Base-by-base conservation (phyloP, 2,329 filamentous ascomycete genomes). In the Thelonectria rubi region DNA sequence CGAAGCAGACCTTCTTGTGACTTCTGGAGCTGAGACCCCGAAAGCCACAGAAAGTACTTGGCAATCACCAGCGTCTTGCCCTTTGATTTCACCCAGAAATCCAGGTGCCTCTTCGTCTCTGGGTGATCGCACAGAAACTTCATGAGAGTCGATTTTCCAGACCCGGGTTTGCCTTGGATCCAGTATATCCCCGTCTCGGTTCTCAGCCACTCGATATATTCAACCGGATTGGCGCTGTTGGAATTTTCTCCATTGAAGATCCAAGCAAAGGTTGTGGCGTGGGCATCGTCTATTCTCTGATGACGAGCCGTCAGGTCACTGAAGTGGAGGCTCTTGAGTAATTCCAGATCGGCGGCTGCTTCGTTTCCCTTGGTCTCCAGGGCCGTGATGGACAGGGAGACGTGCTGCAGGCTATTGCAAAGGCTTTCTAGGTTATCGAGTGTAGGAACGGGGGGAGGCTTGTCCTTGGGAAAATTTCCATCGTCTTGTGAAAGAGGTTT, bases 61-160 rank as follows among this genome's bases (percentile, higher is more conserved):
- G 40, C n/a, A 43, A 43, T 43, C 3, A 43, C 40, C 14, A 43
- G 10, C 7, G 15, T 17, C 9, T 20, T 43, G 2, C n/a, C 40
- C n/a, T 17, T 17, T 30, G 7, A 30, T 2, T 30, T 30, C 18
- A 15, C n/a, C 40, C n/a, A 43, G n/a, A 11, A 4, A 17, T 20
- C n/a, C 3, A 43, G 15, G 15, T 43, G n/a, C 4, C 9, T 11
- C 12, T 17, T n/a, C 11, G n/a, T 17, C 14, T 43, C 40, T 1
- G 12, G 5, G 17, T 43, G 40, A 12, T 43, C n/a, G n/a, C 10
- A 17, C n/a, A 20, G 18, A 20, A 43, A 79, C 51, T 81, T 82
- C 76, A 82, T 80, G 3, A 82, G 53, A 0, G 78, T 81, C 0
- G 77, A 84, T 58, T 84, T 84, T 1, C 79, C 79, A 1, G 76